Evolutionary conservation across 345 rosid species (phyloP), one percentile per base, ranked within the genome.

Genomic region (Aethionema arabicum): DNA sequence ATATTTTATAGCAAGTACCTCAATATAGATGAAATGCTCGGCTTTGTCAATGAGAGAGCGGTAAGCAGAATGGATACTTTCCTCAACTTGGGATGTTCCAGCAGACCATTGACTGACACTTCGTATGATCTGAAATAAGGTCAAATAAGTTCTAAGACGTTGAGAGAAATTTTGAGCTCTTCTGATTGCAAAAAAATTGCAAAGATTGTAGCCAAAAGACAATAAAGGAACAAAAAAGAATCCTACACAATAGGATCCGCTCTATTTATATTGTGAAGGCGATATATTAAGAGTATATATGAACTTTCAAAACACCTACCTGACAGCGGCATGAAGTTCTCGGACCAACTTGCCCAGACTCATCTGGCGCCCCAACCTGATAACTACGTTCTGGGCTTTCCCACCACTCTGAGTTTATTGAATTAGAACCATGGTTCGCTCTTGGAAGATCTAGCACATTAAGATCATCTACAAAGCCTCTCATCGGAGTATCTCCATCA

Each of bases 21-120:
- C 96, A 36, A 95, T 95, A 68, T 95, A 95, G 56, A 95, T 70
- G 33, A 86, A 88, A 67, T 88, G 95, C 63, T 95, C 96, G 42
- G 98, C 95, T 78, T 82, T 90, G 78, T 88, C 99, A 56, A 95
- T 85, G 53, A 95, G 99, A 80, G 96, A 88, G 61, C 83, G 77
- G 68, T 95, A 95, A 70, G 98, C 93, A 74, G 84, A 73, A 75
- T 90, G 99, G 77, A 90, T 83, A 81, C 96, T 90, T 70, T 90
- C 96, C 76, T 95, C 98, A 56, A 77, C 68, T 80, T 88, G 99
- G 80, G 96, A 83, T 59, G 98, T 90, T 78, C 99, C 99, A 49
- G 98, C 93, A 63, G 98, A 95, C 99, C 99, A 90, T 70, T 90
- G 98, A 72, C 98, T 95, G 72, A 88, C 99, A 78, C 99, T 95